Conservation (phyloP, 2,329 filamentous ascomycete genomes). For the Aspergillus intermedius region DNA sequence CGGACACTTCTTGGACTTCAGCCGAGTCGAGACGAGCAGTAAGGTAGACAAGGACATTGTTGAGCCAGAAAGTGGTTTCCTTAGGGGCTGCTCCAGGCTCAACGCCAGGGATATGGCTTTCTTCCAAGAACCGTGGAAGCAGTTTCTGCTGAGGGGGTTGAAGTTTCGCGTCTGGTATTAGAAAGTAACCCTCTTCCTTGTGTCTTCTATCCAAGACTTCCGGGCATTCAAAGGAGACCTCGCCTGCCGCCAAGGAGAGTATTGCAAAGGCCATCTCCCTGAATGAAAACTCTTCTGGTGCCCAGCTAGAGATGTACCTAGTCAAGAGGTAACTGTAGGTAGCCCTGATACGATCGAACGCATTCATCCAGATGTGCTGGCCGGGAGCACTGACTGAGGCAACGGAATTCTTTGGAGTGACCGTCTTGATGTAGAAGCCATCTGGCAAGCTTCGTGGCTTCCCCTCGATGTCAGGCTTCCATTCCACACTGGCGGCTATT, state of each 20-base stretch:
- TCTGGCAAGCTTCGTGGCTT: background rate
- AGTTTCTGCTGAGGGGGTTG: conserved; percentile 1
- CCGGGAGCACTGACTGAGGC: background rate
- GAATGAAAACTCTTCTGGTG: conserved; percentile 8
- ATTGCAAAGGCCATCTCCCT: conserved; percentile 13
- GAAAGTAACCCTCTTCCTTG: conserved; percentile 9
- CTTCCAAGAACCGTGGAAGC: conserved; percentile 11
- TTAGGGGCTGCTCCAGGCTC: conserved; percentile 12
- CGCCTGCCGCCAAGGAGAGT: conserved; percentile 13
- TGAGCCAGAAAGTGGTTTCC: conserved; percentile 10
- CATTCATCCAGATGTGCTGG: conserved; percentile 1
- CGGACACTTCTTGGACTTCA: conserved; percentile 10
- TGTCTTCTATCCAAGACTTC: conserved; percentile 6
- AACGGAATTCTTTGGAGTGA: background rate
- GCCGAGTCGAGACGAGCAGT: conserved; percentile 8
- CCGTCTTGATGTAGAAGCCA: conserved; percentile 1
- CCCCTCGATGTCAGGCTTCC: conserved; percentile 3
- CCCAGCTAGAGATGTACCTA: conserved; percentile 7
- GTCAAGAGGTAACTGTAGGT: conserved; percentile 7
- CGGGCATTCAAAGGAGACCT: conserved; percentile 5
- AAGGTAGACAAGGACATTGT: conserved; percentile 10
- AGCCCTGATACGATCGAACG: background rate
- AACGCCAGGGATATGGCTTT: conserved; percentile 9
- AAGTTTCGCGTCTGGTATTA: conserved; percentile 1
- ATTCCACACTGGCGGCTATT: conserved; percentile 6